Evolutionary conservation across 768 basidiomycete species (phyloP).

Genomic region (Russula earlei): DNA sequence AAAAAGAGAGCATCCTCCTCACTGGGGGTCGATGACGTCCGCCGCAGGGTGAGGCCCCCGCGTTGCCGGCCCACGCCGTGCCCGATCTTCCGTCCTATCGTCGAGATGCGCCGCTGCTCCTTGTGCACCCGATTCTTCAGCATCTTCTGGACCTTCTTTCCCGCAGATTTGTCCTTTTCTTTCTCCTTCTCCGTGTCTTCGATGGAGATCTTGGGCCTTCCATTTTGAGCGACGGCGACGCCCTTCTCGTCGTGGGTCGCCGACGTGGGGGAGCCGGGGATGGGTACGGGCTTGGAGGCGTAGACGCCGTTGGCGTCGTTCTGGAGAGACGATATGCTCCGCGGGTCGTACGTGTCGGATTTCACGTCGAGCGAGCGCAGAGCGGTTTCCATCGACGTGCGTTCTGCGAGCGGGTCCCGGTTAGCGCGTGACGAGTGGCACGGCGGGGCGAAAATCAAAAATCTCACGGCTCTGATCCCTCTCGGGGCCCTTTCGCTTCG

Average conservation of each 20-base stretch:
- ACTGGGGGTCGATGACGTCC: conserved; percentile 67
- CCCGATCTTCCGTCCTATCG: conserved; percentile 70
- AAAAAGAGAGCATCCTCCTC: conserved; percentile 18
- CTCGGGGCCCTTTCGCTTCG: conserved; percentile 41
- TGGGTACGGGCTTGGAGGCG: not conserved
- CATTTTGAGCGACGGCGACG: not conserved
- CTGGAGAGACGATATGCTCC: not conserved
- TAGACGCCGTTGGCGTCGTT: not conserved
- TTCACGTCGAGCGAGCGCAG: conserved; percentile 12
- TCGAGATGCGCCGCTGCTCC: conserved; percentile 60
- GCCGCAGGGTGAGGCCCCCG: conserved; percentile 34
- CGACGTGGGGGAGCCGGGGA: not conserved
- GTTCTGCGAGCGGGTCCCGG: not conserved
- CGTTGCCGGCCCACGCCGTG: conserved; percentile 53
- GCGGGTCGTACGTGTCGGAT: not conserved
- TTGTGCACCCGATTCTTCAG: conserved; percentile 67
- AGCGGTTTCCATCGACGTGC: conserved; percentile 16
- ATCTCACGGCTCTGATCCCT: conserved; percentile 19
- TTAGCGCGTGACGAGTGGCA: not conserved
- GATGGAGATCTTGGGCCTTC: not conserved
- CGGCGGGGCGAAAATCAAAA: not conserved
- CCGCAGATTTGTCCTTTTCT: conserved; percentile 41
- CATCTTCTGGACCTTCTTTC: conserved; percentile 69
- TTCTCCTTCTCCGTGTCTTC: conserved; percentile 25
- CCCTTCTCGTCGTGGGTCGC: conserved; percentile 1